Base-by-base conservation (phyloP, 306 rosid species). In the Rubus parviflorus region DNA sequence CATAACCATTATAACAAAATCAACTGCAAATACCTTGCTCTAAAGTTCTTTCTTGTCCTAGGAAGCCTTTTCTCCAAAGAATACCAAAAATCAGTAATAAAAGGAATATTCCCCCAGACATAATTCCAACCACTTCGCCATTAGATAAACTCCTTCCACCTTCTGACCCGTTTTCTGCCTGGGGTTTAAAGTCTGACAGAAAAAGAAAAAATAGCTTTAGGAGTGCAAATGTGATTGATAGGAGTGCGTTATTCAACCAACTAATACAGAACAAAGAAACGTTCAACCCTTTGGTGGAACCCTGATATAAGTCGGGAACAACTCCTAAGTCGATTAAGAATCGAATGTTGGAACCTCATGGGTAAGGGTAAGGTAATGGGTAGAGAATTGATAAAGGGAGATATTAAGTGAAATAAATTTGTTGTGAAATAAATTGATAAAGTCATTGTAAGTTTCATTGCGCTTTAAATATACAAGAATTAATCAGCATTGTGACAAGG, bases 21-120 rank as follows among this genome's bases (percentile, higher is more conserved):
- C 11, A 49, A 52, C 12, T 5, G 63, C 3, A 72, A 3, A 40
- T 40, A 72, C 91, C 93, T 74, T 65, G 77, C 60, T 78, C 43
- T 64, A 67, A 38, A 1, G 82, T 73, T 23, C 63, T 78, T 75
- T 53, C 37, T 17, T 37, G 64, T 12, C 71, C 72, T 16, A 73
- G 66, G 60, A 51, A 48, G 17, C 86, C 84, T 56, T n/a, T 87
- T 85, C 82, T 83, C 85, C 89, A 73, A 52, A 87, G 79, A 58
- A 72, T 54, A 66, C 84, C 25, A 1, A 83, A 56, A 45, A 70
- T 19, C 46, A 85, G 5, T 2, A 72, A 43, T 42, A 70, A 35
- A 45, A 83, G 73, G 48, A 85, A 1, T 56, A 48, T 56, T 60
- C 74, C 88, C 17, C 77, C 78, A 30, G 48, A 73, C 58, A 87